Conservation (phyloP, 225 moss, liverwort and hornwort genomes). For the Thuidium tamariscinum region DNA sequence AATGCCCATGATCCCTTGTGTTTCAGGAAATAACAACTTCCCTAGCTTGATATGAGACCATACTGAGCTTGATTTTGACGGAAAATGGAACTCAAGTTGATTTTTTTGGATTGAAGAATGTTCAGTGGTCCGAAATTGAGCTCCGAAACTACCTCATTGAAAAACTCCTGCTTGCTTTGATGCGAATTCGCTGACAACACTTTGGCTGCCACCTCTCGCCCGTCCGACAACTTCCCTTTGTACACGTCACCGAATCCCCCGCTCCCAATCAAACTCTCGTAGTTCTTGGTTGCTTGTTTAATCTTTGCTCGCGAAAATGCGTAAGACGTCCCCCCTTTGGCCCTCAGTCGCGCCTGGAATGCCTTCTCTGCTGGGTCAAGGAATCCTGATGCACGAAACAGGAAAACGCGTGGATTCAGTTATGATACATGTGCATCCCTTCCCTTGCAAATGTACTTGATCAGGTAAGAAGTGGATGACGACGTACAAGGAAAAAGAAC, state of each 20-base stretch:
- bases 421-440: too few species aligned
- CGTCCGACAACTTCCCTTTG: background rate
- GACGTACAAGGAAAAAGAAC: accelerated
- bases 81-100: background rate
- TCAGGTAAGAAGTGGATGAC: background rate
- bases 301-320: background rate
- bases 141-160: background rate
- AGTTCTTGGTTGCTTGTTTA: background rate
- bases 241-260: background rate
- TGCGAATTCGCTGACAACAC: background rate
- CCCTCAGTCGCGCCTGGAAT: background rate
- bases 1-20: background rate
- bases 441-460: background rate
- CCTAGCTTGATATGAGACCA: background rate
- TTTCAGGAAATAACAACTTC: background rate
- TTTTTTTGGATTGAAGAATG: background rate
- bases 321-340: background rate
- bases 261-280: background rate
- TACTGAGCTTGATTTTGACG: background rate
- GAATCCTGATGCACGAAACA: background rate
- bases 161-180: background rate
- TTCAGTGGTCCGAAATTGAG: background rate
- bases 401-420: background rate
- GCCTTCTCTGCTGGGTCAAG: background rate
- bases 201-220: background rate